Conservation (phyloP, 2,329 filamentous ascomycete genomes). For the Alternaria incomplexa region DNA sequence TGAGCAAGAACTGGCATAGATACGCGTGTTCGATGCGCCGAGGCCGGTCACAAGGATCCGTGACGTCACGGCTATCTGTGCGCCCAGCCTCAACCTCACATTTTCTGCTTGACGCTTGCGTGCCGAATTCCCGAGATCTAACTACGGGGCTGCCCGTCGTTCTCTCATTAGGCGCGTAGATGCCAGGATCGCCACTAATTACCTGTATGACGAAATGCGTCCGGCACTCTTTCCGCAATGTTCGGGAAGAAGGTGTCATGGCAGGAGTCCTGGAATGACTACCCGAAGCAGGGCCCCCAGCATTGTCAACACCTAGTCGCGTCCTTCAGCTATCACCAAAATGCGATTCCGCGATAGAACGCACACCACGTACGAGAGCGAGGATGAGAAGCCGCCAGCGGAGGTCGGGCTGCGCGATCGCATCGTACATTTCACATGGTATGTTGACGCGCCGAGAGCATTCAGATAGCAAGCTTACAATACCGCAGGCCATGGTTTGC, state of each 20-base stretch:
- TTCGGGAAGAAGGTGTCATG: background rate
- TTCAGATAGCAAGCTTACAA: background rate
- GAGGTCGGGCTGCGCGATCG: slow-evolving; percentile 30
- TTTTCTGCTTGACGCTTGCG: background rate
- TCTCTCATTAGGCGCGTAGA: slow-evolving; percentile 2
- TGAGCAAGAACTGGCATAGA: background rate
- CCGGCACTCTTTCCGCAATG: background rate
- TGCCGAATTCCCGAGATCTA: slow-evolving; percentile 7
- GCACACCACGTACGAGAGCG: slow-evolving; percentile 14
- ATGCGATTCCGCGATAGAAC: slow-evolving; percentile 32
- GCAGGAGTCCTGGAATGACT: slow-evolving; percentile 1
- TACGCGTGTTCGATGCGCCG: background rate
- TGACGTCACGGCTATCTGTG: slow-evolving; percentile 4
- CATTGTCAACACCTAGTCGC: background rate
- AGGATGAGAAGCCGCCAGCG: slow-evolving; percentile 21
- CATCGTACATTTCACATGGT: slow-evolving; percentile 36
- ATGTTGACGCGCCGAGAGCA: background rate
- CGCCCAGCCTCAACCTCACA: background rate
- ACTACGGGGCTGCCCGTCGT: background rate
- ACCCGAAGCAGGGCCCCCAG: background rate
- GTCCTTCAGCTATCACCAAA: background rate
- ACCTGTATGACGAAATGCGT: slow-evolving; percentile 10
- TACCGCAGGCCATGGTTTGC: slow-evolving; percentile 63
- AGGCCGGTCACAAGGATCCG: background rate
- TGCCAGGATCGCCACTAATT: background rate